A percentile compares a stretch with the other conserved stretches of the same genome.
phyloP scores from a whole-genome alignment of 169 alveolate species.

The Eimeria sp. region DNA sequence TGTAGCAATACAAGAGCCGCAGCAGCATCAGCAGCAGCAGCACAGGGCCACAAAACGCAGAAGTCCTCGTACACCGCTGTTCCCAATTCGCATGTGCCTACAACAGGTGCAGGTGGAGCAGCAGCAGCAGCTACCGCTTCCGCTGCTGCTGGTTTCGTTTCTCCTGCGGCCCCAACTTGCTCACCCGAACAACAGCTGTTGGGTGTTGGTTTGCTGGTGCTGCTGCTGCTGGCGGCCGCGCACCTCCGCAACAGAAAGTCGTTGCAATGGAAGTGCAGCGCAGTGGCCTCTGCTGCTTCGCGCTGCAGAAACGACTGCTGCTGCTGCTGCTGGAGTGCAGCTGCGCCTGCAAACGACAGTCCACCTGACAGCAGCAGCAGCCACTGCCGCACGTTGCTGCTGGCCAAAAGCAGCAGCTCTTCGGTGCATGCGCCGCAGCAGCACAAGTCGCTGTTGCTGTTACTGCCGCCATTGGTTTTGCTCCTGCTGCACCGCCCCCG shows the following conservation, averaged over 20 bases:
- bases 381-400: slow-evolving; percentile 43
- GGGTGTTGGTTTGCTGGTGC: neutral
- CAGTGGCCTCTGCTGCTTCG: slow-evolving; percentile 9
- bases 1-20: neutral
- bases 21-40: slow-evolving; percentile 1
- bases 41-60: slow-evolving; percentile 4
- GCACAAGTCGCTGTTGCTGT: neutral
- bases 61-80: neutral
- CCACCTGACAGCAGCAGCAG: slow-evolving; percentile 54
- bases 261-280: slow-evolving; percentile 26
- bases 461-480: neutral
- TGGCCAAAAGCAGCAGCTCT: slow-evolving; percentile 12
- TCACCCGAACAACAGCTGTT: neutral
- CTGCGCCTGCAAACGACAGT: slow-evolving; percentile 16
- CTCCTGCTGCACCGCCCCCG: neutral
- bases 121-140: neutral
- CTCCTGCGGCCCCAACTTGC: neutral
- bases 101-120: slow-evolving; percentile 29
- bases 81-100: neutral
- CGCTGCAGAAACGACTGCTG: neutral
- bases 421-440: slow-evolving; percentile 39
- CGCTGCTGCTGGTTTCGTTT: neutral
- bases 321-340: slow-evolving; percentile 46
- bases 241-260: neutral
- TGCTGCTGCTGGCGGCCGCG: slow-evolving; percentile 2